These are phyloP conservation scores for Paraphoma chrysanthemicola DNA, from an alignment of 2,329 filamentous ascomycete genomes.

Conservation along the genomic window DNA sequence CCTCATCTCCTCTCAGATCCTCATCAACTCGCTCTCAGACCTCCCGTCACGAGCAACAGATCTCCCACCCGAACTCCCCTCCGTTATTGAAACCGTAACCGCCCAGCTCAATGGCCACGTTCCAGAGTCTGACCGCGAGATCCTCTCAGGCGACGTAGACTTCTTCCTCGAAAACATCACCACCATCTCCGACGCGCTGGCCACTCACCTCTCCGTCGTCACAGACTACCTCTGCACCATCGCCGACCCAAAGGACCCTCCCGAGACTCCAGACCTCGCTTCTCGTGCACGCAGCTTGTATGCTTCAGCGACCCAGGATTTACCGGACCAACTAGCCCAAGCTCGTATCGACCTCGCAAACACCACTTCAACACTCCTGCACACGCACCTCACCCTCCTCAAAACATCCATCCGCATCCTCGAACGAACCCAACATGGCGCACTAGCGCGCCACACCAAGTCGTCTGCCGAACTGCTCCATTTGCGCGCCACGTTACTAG, in stretches of 20 bases:
- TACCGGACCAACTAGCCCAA: constrained; percentile 33
- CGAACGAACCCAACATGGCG: constrained; percentile 57
- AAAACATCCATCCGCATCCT: constrained; percentile 51
- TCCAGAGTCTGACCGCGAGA: constrained; percentile 42
- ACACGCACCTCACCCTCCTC: constrained; percentile 46
- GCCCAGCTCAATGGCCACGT: constrained; percentile 50
- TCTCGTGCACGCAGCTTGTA: constrained; percentile 14
- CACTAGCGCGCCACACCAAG: constrained; percentile 49
- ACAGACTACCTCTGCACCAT: constrained; percentile 43
- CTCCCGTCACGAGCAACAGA: constrained; percentile 43
- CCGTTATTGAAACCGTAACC: constrained; percentile 51
- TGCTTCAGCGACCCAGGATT: constrained; percentile 13
- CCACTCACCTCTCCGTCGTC: constrained; percentile 38
- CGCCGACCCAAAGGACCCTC: constrained; percentile 26
- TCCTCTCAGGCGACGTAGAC: constrained; percentile 49
- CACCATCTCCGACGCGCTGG: constrained; percentile 43
- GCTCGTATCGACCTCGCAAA: constrained; percentile 44
- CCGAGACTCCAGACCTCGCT: constrained; percentile 15
- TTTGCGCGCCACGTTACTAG: constrained; percentile 51
- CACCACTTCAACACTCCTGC: constrained; percentile 41
- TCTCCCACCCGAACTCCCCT: constrained; percentile 52
- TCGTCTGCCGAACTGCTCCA: constrained; percentile 53
- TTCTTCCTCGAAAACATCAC: constrained; percentile 50
- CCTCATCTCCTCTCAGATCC: constrained; percentile 39
- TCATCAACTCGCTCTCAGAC: constrained; percentile 44